These are phyloP conservation scores for Gelatoporia subvermispora DNA, from an alignment of 768 basidiomycete species.

Conservation along the genomic window DNA sequence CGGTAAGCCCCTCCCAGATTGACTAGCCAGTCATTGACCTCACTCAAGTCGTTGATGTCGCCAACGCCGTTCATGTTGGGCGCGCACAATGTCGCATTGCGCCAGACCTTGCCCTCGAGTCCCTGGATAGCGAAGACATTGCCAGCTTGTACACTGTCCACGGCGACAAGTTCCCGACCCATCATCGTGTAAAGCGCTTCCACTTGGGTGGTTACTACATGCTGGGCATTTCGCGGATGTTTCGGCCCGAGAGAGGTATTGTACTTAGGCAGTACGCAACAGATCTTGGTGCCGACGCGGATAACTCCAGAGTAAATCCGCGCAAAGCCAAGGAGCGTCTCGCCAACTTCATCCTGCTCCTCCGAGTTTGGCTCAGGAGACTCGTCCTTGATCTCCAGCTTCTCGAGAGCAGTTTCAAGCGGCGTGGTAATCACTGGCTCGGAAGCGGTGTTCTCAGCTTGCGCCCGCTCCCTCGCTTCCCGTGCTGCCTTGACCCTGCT, in stretches of 20 bases:
- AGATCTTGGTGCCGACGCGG: conserved; percentile 54
- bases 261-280: conserved; percentile 87
- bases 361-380: conserved; percentile 10
- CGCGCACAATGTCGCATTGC: conserved; percentile 86
- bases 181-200: conserved; percentile 92
- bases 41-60: conserved; percentile 25
- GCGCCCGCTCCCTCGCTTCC: conserved; percentile 26
- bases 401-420: conserved; percentile 16
- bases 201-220: conserved; percentile 57
- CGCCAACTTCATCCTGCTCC: conserved; percentile 33
- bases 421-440: conserved; percentile 5
- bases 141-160: conserved; percentile 80
- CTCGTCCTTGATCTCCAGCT: conserved; percentile 16
- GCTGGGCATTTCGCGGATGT: conserved; percentile 64
- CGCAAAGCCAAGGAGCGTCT: conserved; percentile 87
- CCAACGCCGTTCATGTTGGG: conserved; percentile 43
- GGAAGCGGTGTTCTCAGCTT: conserved; percentile 4
- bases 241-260: conserved; percentile 52
- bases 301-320: conserved; percentile 90
- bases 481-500: conserved; percentile 53
- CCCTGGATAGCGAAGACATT: conserved; percentile 94
- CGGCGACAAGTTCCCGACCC: conserved; percentile 89
- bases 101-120: conserved; percentile 83
- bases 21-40: conserved; percentile 52
- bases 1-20: conserved; percentile 74